These are phyloP conservation scores for Verbascum thapsus DNA, from an alignment of 257 asterid genomes.

Conservation along the genomic window DNA sequence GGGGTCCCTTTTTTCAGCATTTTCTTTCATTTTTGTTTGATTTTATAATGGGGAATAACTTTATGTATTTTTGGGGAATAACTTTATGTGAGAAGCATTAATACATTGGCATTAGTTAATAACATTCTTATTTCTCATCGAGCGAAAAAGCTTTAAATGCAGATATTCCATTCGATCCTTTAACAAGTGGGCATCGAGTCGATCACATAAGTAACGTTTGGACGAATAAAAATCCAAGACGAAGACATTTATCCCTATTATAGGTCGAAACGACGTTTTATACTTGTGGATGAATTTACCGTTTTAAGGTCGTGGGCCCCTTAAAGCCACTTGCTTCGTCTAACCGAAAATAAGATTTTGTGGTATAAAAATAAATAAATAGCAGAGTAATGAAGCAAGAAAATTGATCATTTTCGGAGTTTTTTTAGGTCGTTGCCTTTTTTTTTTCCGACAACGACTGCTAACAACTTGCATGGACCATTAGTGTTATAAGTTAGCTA, in stretches of 20 bases:
- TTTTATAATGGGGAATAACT: slow-evolving; percentile 27
- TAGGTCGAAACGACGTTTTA: not conserved
- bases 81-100: not conserved
- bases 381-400: not conserved
- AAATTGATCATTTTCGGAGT: slow-evolving; percentile 6
- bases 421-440: slow-evolving; percentile 6
- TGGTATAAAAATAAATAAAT: not conserved
- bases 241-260: not conserved
- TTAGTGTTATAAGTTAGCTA: not conserved
- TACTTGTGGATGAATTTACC: not conserved
- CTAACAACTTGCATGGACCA: slow-evolving; percentile 34
- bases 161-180: too few relatives aligned
- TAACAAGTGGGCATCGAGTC: not conserved
- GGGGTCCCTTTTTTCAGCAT: slow-evolving; percentile 11
- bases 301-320: not conserved
- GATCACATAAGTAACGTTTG: not conserved
- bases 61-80: slow-evolving; percentile 23
- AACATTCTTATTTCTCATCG: too few relatives aligned
- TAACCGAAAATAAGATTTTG: not conserved
- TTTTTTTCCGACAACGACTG: slow-evolving; percentile 25
- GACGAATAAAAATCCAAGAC: not conserved
- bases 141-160: not conserved
- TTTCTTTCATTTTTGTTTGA: slow-evolving; percentile 18
- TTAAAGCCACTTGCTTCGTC: slow-evolving; percentile 9
- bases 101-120: too few relatives aligned